Evolutionary conservation across 768 basidiomycete species (phyloP), one percentile per base, ranked within the genome.

Genomic region (Suillus luteus): DNA sequence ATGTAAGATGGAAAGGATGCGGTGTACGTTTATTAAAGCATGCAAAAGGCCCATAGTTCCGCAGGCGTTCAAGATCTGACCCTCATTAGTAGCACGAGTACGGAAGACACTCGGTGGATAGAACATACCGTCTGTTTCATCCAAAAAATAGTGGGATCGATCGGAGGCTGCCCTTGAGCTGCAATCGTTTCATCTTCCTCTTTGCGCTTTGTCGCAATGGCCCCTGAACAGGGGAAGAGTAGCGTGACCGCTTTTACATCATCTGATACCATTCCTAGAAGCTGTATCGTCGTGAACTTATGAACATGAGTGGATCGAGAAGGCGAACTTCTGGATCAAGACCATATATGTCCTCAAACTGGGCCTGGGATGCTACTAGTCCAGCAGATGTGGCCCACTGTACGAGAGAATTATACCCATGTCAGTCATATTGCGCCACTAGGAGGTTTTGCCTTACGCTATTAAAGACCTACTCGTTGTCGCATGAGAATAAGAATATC

Each of bases 11-110:
- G 12, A 64, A 62, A 62, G 27, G 7, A 8, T 38, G 62, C 31
- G 17, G 73, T 85, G 66, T 64, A 94, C 90, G 72, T 98, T 97
- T 24, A 86, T 85, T 51, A 97, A 76, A 11, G 92, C 86, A 69
- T 96, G 94, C 7, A 95, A 81, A 19, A 95, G 80, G 0, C 88
- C 93, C 73, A 96, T 95, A 0, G 93, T 94, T 4, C 94, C 94
- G 70, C 93, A 95, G 0, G 93, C 93, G 69, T 95, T 95, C 5
- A 80, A 74, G 62, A 93, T 93, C 91, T 92, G 63, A 31, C 19
- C 19, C 44, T 22, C 62, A 41, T 33, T 40, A 7, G 38, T 51
- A 27, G 27, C 9, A 31, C 8, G 27, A 51, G 27, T n/a, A 40
- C 62, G 58, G 60, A 64, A 33, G 11, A 46, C 43, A 3, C 19